Percentiles rank a stretch among this genome's conserved stretches.
Evolutionary conservation across 1,284 basidiomycete species (phyloP).

Genomic region (Earliella scabrosa): DNA sequence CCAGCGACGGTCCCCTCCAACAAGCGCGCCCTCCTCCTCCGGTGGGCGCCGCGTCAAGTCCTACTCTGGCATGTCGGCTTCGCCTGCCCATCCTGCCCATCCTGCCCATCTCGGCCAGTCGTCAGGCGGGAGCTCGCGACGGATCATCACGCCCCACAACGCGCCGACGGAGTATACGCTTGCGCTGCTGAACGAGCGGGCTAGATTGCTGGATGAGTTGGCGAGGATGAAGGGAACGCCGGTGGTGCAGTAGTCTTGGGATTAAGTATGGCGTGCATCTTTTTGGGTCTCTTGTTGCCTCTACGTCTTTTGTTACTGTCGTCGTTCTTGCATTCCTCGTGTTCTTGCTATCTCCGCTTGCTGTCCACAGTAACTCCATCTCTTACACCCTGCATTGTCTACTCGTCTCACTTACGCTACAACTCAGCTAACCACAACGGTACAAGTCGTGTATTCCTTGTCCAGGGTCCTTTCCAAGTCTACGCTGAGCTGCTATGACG

Average conservation of each 20-base stretch:
- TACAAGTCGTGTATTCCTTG: too few species aligned
- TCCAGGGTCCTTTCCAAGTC: not conserved
- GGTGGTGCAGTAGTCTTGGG: constrained; percentile 1
- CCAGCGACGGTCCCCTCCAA: constrained; percentile 21
- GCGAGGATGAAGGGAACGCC: constrained; percentile 37
- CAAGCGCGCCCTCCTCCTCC: not conserved
- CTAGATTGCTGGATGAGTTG: constrained; percentile 50
- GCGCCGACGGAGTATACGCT: constrained; percentile 48
- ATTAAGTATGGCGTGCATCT: not conserved
- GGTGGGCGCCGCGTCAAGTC: constrained; percentile 11
- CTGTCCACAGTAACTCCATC: not conserved
- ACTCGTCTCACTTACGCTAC: too few species aligned
- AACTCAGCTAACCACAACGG: too few species aligned
- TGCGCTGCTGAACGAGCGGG: constrained; percentile 54
- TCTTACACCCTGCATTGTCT: too few species aligned
- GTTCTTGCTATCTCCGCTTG: not conserved
- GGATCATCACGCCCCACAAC: constrained; percentile 40
- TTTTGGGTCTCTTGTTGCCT: not conserved
- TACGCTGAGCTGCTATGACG: not conserved
- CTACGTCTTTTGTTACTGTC: not conserved
- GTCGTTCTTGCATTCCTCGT: not conserved
- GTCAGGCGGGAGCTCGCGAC: constrained; percentile 2
- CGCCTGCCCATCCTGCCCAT: not conserved
- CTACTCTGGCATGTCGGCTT: constrained; percentile 9
- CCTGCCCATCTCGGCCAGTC: not conserved